Conservation (phyloP, 176 grass and related monocot species). For the Musa acuminata region DNA sequence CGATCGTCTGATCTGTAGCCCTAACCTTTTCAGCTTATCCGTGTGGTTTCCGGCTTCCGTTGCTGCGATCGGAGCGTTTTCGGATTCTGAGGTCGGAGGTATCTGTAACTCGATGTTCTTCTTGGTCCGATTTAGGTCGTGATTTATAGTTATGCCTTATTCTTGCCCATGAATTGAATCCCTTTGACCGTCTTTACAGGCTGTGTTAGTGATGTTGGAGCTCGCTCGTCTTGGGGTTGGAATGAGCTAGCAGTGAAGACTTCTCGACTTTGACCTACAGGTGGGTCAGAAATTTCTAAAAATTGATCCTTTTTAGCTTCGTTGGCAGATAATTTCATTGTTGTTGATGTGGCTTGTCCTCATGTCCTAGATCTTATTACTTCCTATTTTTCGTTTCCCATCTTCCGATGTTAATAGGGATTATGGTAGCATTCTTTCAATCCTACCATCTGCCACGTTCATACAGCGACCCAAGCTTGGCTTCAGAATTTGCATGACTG, state of each 20-base stretch:
- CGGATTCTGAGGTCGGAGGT: not conserved
- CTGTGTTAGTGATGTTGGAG: too few relatives aligned
- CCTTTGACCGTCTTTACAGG: not conserved
- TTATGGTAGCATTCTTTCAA: too few relatives aligned
- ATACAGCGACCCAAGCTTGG: too few relatives aligned
- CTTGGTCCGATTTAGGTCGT: not conserved
- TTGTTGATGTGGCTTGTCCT: not conserved
- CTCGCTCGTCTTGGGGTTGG: not conserved
- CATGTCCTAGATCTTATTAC: not conserved
- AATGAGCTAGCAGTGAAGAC: not conserved
- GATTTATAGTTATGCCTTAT: not conserved
- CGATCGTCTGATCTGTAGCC: not conserved
- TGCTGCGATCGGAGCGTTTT: not conserved
- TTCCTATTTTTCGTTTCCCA: not conserved
- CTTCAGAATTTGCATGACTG: not conserved
- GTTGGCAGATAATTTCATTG: not conserved
- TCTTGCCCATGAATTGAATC: not conserved
- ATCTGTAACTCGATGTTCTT: not conserved
- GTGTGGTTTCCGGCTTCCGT: not conserved
- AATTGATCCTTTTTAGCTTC: not conserved
- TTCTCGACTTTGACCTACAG: not conserved
- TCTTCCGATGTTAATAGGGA: too few relatives aligned
- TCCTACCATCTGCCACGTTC: too few relatives aligned
- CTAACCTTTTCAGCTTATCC: not conserved
- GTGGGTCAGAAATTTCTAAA: not conserved